A percentile compares a stretch with the other conserved stretches of the same genome.
These are phyloP conservation scores for Cercospora citrullina DNA, from an alignment of 2,329 filamentous ascomycete genomes.

Conservation along the genomic window DNA sequence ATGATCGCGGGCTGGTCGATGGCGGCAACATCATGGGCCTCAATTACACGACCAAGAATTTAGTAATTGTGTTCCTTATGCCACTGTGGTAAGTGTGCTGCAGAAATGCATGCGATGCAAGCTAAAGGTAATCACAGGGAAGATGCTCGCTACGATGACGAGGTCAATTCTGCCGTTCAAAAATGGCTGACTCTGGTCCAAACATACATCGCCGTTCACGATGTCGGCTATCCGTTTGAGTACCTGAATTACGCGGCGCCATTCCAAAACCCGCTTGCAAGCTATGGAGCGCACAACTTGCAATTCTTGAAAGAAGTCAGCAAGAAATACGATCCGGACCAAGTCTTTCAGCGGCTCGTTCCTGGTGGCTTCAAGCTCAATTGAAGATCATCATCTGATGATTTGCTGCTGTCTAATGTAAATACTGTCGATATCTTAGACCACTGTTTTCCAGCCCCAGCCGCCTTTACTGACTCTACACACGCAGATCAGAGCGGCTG, in stretches of 20 bases:
- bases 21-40: constrained; percentile 18
- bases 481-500: constrained; percentile 28
- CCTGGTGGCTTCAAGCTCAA: constrained; percentile 41
- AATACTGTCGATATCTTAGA: constrained; percentile 14
- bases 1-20: neutral
- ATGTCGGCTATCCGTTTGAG: constrained; percentile 24
- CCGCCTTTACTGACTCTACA: constrained; percentile 35
- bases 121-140: constrained; percentile 5
- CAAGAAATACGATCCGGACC: constrained; percentile 39
- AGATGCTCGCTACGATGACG: constrained; percentile 9
- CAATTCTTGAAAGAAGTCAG: constrained; percentile 35
- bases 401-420: neutral
- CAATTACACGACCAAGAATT: constrained; percentile 19
- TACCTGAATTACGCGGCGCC: constrained; percentile 41
- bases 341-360: constrained; percentile 40
- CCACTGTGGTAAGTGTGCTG: constrained; percentile 1
- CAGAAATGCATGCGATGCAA: neutral
- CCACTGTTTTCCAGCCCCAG: constrained; percentile 25
- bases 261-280: constrained; percentile 40
- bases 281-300: constrained; percentile 37
- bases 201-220: constrained; percentile 11
- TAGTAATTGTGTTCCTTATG: constrained; percentile 16
- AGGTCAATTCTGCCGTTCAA: neutral
- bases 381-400: constrained; percentile 9
- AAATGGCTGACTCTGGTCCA: constrained; percentile 12